Base-by-base conservation (phyloP, 2,329 filamentous ascomycete genomes). In the Metarhizium rileyi region DNA sequence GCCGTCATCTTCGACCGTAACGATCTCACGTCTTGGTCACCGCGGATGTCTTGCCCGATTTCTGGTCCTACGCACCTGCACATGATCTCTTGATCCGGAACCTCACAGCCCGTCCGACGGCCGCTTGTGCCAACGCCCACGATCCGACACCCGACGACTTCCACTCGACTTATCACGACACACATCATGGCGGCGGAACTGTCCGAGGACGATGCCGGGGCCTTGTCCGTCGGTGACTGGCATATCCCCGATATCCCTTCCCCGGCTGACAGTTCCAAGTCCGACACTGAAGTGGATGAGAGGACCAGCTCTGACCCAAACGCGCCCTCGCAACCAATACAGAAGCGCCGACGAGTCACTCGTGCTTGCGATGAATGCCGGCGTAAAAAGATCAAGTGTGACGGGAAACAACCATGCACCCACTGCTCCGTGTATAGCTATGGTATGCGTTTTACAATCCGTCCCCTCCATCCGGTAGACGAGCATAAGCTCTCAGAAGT, bases 351-450 rank as follows among this genome's bases (percentile, higher is more conserved):
- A 49, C 77, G 87, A 61, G 87, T 91, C 42, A 90, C 86, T 20
- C 76, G 87, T 59, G 87, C 87, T 38, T 91, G 87, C 67, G 87
- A 90, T 59, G 85, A 90, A 66, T 91, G 87, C 63, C 78, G 87
- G 50, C 78, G 86, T 57, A 91, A 91, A 66, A 91, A 91, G 68
- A 91, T 91, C 61, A 91, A 90, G 65, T 91, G 86, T 59, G 86
- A 90, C 64, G 87, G 86, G 57, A 89, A 90, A 66, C 86, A 90
- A 64, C 87, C 87, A 9, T 93, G 87, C 68, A 96, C 90, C 0
- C 93, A 97, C 68, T 98, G 93, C 67, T 95, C 90, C 10, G 90
- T 97, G 46, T 98, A 98, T 68, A 96, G 90, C 65, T 98, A 98
- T 74, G 91, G 93, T 96, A 77, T 63, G 77, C n/a, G 14, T 35